Percentiles rank a stretch among this genome's conserved stretches.
Evolutionary conservation across 768 basidiomycete species (phyloP).

Genomic region (Clavulina sp.): DNA sequence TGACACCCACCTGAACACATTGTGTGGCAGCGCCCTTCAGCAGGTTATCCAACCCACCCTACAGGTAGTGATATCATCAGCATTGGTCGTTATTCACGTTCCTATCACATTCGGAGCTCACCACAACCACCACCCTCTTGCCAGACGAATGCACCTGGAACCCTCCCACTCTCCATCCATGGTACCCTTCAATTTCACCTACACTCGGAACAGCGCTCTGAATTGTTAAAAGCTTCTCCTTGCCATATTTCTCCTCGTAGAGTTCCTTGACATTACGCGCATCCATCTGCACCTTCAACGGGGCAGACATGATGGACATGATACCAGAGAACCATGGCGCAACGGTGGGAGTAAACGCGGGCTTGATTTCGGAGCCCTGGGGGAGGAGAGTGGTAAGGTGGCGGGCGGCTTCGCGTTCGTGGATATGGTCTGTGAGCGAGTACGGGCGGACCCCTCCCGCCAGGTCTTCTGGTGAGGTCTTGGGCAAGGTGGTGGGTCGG

Average conservation of each 20-base stretch:
- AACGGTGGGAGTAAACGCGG: conserved; percentile 79
- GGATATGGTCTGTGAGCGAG: conserved; percentile 89
- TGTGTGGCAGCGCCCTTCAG: conserved; percentile 99
- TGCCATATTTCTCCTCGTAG: conserved; percentile 61
- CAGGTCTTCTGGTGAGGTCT: conserved; percentile 62
- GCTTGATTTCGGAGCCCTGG: conserved; percentile 21
- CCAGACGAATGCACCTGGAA: conserved; percentile 83
- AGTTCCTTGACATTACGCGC: conserved; percentile 56
- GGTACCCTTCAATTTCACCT: conserved; percentile 57
- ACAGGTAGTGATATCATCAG: neutral
- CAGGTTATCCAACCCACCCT: conserved; percentile 92
- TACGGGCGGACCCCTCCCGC: conserved; percentile 68
- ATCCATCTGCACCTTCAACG: conserved; percentile 44
- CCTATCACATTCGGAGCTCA: conserved; percentile 23
- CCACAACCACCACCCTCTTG: conserved; percentile 85
- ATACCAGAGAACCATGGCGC: conserved; percentile 96
- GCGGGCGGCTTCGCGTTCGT: conserved; percentile 84
- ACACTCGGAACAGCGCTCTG: conserved; percentile 54
- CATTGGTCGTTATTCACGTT: neutral
- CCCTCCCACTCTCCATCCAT: conserved; percentile 84
- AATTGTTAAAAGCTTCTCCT: conserved; percentile 55
- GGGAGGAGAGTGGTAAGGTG: conserved; percentile 56
- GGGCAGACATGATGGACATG: conserved; percentile 69
- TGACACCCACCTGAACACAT: conserved; percentile 32
- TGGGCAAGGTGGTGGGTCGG: conserved; percentile 57